These are phyloP conservation scores for Trifolium fragiferum DNA, from an alignment of 306 rosid genomes.

Conservation along the genomic window DNA sequence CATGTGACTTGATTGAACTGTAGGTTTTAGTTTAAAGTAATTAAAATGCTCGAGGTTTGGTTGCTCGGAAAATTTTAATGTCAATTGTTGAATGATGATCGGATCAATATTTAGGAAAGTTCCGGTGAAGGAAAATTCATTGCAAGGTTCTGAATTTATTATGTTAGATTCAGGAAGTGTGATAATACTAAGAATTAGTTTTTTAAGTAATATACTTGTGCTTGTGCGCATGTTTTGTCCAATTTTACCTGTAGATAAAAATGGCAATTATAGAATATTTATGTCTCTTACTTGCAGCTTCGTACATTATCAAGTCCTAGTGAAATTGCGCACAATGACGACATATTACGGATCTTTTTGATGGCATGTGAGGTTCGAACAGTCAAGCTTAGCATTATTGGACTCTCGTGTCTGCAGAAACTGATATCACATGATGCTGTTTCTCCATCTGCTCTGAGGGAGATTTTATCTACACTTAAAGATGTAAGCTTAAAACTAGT, in stretches of 20 bases:
- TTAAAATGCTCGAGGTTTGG: constrained; percentile 15
- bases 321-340: constrained; percentile 91
- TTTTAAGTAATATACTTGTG: not conserved
- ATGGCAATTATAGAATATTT: constrained; percentile 17
- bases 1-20: not conserved
- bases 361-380: constrained; percentile 91
- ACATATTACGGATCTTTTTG: constrained; percentile 83
- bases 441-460: constrained; percentile 75
- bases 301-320: constrained; percentile 80
- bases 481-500: constrained; percentile 64
- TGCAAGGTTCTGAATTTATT: constrained; percentile 10
- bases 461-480: constrained; percentile 82
- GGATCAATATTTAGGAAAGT: constrained; percentile 17
- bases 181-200: not conserved
- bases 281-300: constrained; percentile 71
- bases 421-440: constrained; percentile 93
- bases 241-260: constrained; percentile 4
- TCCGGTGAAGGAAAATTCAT: not conserved
- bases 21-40: constrained; percentile 34
- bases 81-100: constrained; percentile 24
- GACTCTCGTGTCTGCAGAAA: constrained; percentile 94
- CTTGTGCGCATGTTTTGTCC: not conserved
- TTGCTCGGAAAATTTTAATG: constrained; percentile 10
- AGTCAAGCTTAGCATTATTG: constrained; percentile 86
- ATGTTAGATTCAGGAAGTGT: constrained; percentile 26